Conservation (phyloP, 495 filamentous ascomycete species). For the Parathielavia appendiculata region DNA sequence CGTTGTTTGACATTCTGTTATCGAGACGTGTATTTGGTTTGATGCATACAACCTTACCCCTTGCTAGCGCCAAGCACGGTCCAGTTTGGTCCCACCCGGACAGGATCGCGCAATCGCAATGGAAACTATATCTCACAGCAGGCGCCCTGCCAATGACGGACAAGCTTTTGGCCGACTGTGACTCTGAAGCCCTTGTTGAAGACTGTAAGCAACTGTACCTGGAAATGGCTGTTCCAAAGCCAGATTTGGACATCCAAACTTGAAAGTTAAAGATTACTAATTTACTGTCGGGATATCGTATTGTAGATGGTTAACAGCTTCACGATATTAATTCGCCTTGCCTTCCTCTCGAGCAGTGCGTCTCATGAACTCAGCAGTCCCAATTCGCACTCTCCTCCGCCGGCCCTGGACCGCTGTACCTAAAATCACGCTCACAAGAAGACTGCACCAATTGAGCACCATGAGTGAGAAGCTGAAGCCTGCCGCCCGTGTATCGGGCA, state of each 20-base stretch:
- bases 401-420: conserved; percentile 10
- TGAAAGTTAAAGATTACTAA: conserved; percentile 2
- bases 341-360: not conserved
- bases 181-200: conserved; percentile 1
- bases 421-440: conserved; percentile 3
- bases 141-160: conserved; percentile 21
- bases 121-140: not conserved
- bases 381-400: conserved; percentile 6
- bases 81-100: not conserved
- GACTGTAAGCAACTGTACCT: not conserved
- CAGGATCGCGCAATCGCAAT: conserved; percentile 10
- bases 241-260: not conserved
- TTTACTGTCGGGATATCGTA: not conserved
- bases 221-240: conserved; percentile 13
- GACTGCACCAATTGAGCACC: conserved; percentile 25
- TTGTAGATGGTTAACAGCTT: too few species aligned
- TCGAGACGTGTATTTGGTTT: not conserved
- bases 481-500: conserved; percentile 70
- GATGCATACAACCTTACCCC: conserved; percentile 8
- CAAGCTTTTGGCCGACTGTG: conserved; percentile 2
- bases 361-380: conserved; percentile 13
- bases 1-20: not conserved
- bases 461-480: conserved; percentile 53
- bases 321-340: not conserved
- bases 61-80: conserved; percentile 1